These are phyloP conservation scores for Paulownia fortunei DNA, from an alignment of 257 asterid species.

Conservation along the genomic window DNA sequence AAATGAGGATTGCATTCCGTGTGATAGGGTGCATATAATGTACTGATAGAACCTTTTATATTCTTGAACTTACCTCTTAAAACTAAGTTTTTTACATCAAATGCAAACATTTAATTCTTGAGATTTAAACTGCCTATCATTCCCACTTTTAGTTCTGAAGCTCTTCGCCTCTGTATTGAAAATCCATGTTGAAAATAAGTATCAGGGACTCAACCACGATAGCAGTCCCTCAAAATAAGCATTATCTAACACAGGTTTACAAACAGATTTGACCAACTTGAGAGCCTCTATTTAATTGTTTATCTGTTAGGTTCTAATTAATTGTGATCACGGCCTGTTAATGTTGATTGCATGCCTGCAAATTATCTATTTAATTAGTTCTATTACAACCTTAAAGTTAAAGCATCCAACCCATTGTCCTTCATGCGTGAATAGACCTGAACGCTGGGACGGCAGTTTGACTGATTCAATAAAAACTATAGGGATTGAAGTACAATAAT, in stretches of 20 bases:
- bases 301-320: background rate
- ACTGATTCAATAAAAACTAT: background rate
- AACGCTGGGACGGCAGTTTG: slow-evolving; percentile 38
- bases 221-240: no score
- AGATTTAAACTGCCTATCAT: no score
- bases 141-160: no score
- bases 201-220: no score
- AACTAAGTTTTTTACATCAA: no score
- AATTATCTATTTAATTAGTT: background rate
- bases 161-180: no score
- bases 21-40: no score
- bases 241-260: background rate
- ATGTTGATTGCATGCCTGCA: background rate
- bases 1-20: no score
- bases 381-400: background rate
- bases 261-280: background rate
- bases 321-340: background rate
- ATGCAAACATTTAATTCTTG: no score
- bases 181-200: no score
- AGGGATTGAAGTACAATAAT: background rate
- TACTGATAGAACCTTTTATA: no score
- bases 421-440: background rate
- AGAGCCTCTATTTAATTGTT: background rate
- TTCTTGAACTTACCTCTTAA: no score
- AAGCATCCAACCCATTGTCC: background rate